phyloP scores from a whole-genome alignment of 2,329 filamentous ascomycete species.

The Sclerotinia trifoliorum region DNA sequence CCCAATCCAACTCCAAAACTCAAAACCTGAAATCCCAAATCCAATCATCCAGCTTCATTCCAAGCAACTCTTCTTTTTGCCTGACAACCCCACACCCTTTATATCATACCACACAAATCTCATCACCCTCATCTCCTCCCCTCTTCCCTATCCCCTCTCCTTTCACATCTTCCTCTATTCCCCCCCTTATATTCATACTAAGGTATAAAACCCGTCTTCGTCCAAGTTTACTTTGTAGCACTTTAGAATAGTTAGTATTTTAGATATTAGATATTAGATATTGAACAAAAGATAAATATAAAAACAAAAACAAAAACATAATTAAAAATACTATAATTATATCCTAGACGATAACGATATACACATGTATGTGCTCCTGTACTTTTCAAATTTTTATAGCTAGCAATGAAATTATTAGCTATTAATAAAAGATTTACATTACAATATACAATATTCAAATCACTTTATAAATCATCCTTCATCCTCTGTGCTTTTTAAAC shows the following conservation, averaged over 20 bases:
- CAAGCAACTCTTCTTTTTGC: background rate
- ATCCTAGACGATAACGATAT: conserved; percentile 30
- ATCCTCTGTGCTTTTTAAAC: no score
- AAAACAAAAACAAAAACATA: conserved; percentile 54
- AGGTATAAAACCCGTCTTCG: conserved; percentile 55
- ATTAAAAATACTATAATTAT: conserved; percentile 59
- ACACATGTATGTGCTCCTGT: no score
- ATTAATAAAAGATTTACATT: no score
- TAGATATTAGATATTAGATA: no score
- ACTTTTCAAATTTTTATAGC: conserved; percentile 59
- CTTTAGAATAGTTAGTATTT: no score
- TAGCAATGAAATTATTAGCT: conserved; percentile 56
- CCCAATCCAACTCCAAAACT: background rate
- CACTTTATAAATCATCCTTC: no score
- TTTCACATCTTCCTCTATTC: no score
- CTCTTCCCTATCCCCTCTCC: no score
- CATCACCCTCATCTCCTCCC: no score
- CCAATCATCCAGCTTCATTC: background rate
- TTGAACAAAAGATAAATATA: conserved; percentile 53
- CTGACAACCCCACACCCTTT: background rate
- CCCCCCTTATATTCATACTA: no score
- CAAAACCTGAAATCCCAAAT: background rate
- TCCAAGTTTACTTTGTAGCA: conserved; percentile 54
- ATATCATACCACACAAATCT: background rate
- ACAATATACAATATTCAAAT: no score